Conservation (phyloP, 495 filamentous ascomycete species). For the Hypoxylon crocopeplum region DNA sequence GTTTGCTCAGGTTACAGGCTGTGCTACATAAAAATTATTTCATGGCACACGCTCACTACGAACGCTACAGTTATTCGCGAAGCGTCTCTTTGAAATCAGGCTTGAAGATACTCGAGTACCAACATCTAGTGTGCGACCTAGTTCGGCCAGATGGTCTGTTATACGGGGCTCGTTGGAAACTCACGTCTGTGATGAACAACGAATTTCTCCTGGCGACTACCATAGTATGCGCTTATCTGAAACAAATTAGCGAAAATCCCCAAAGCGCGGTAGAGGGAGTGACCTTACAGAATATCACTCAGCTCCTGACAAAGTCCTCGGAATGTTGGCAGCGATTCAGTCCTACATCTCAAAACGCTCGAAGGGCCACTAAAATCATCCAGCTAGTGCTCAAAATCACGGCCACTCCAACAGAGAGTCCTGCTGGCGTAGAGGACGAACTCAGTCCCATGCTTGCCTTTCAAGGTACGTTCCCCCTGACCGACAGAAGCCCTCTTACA, state of each 20-base stretch:
- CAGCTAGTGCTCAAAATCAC: slow-evolving; percentile 18
- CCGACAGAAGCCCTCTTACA: not conserved
- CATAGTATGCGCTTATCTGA: slow-evolving; percentile 47
- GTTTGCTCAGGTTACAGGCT: slow-evolving; percentile 35
- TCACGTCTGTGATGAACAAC: slow-evolving; percentile 43
- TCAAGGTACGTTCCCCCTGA: slow-evolving; percentile 19
- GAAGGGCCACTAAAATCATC: slow-evolving; percentile 29
- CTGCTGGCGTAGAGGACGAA: slow-evolving; percentile 11
- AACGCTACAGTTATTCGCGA: slow-evolving; percentile 42
- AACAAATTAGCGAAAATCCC: slow-evolving; percentile 18
- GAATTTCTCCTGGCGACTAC: slow-evolving; percentile 48
- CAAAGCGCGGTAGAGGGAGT: slow-evolving; percentile 10
- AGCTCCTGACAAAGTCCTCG: slow-evolving; percentile 22
- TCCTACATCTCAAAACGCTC: slow-evolving; percentile 27
- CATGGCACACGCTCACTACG: slow-evolving; percentile 28
- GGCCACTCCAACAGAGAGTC: slow-evolving; percentile 4
- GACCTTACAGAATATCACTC: slow-evolving; percentile 14
- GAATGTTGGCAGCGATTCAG: slow-evolving; percentile 32
- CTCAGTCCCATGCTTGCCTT: slow-evolving; percentile 20
- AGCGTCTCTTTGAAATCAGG: slow-evolving; percentile 39
- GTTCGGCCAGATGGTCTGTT: slow-evolving; percentile 41
- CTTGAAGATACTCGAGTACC: slow-evolving; percentile 44
- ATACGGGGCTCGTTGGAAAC: slow-evolving; percentile 44
- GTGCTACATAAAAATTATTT: slow-evolving; percentile 45
- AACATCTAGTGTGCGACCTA: slow-evolving; percentile 45